Base-by-base conservation (phyloP, 2,329 filamentous ascomycete species). In the Fusarium euwallaceae region DNA sequence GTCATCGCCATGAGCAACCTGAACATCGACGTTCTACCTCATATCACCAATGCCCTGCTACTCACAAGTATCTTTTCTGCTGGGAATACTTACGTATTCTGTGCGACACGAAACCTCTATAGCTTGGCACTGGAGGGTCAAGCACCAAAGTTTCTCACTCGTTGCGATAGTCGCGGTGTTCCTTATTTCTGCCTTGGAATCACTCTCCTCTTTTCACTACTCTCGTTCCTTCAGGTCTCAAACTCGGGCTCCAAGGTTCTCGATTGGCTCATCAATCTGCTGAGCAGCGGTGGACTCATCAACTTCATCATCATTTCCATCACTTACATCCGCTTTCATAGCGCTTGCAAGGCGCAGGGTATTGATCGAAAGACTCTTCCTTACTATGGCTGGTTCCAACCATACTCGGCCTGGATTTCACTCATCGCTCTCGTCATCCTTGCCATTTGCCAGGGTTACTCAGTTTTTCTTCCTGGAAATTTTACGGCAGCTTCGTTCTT, bases 301-400 rank as follows among this genome's bases (percentile, higher is more conserved):
- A 88, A 90, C 81, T 92, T 89, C 80, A 86, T 92, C 69, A 84
- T 88, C 78, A 85, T 86, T 75, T 80, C 81, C 67, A 72, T 84
- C 60, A 85, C 84, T 24, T 88, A 85, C 77, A 75, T 86, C 51
- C 81, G 83, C 65, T 86, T 84, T 78, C 82, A 87, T 80, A 84
- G 86, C 32, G 90, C 89, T 55, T 85, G 87, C 69, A 82, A 85
- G 70, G 87, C 85, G 0, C 86, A 90, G 77, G 82, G 85, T 22
- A 79, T 87, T 68, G 85, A 87, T 79, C 88, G 90, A 64, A 82
- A 79, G 14, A 81, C 80, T 0, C 82, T 91, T 10, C 88, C 90
- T 2, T 92, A 91, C 82, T 84, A 79, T 34, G 90, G 88, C 14
- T 87, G 82, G 60, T 85, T 89, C 76, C 89, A 91, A 79, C 89